Evolutionary conservation across 306 rosid species (phyloP).

Genomic region (Cucurbita pepo): DNA sequence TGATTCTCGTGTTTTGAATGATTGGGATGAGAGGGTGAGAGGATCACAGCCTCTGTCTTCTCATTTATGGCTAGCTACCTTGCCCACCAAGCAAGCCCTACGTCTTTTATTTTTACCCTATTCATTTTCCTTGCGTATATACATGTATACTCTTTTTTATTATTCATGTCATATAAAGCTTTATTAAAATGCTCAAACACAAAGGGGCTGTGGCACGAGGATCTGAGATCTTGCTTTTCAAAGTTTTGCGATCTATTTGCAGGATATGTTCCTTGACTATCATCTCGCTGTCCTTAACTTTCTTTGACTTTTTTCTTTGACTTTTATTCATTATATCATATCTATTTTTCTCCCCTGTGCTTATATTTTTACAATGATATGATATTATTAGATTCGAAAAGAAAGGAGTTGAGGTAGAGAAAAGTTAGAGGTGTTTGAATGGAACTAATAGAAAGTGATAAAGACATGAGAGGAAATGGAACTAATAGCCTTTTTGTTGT

Average conservation of each 20-base stretch:
- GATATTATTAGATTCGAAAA: too few relatives aligned
- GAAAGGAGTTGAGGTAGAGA: too few relatives aligned
- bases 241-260: background rate
- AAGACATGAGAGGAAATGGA: background rate
- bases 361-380: background rate
- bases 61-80: background rate
- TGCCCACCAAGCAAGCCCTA: background rate
- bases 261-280: constrained; percentile 7
- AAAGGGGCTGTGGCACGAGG: too few relatives aligned
- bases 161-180: background rate
- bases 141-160: background rate
- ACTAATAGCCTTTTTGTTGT: background rate
- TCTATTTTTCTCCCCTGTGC: background rate
- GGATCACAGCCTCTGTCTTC: background rate
- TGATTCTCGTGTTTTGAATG: background rate
- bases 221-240: background rate
- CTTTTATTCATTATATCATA: background rate
- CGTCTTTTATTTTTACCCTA: background rate
- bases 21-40: background rate
- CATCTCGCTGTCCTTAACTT: background rate
- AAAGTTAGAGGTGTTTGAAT: background rate
- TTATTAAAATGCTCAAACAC: too few relatives aligned
- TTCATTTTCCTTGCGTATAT: background rate
- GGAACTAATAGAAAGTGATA: too few relatives aligned
- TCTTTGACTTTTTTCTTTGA: background rate